Evolutionary conservation across 257 asterid species (phyloP).

Genomic region (Avicennia marina): DNA sequence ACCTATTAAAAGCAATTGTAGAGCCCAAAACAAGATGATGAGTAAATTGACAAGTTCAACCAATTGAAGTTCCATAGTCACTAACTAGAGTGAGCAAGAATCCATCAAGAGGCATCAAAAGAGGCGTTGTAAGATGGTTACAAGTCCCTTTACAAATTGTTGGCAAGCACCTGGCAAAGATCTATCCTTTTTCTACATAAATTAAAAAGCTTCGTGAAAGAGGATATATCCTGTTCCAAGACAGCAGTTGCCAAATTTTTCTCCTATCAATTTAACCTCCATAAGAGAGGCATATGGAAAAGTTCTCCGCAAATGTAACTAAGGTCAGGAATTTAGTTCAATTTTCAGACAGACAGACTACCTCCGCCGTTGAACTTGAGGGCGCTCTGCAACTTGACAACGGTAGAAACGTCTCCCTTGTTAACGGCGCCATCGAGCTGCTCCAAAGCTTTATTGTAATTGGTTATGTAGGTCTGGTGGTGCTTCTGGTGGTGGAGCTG

Average conservation of each 20-base stretch:
- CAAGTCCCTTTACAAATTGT: too few species aligned
- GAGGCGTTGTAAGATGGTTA: too few species aligned
- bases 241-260: too few species aligned
- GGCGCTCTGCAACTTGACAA: conserved; percentile 81
- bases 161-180: too few species aligned
- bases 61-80: background rate
- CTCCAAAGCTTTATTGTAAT: conserved; percentile 83
- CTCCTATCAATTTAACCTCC: too few species aligned
- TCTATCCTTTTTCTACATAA: too few species aligned
- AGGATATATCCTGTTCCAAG: too few species aligned
- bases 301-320: background rate
- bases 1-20: conserved; percentile 44
- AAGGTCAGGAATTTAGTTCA: background rate
- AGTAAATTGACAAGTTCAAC: background rate
- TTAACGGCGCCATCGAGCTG: conserved; percentile 69
- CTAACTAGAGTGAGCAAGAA: too few species aligned
- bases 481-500: conserved; percentile 96
- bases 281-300: too few species aligned
- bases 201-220: too few species aligned
- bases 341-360: background rate
- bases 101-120: too few species aligned
- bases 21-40: background rate
- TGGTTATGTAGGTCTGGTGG: conserved; percentile 85
- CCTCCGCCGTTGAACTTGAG: conserved; percentile 98
- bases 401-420: conserved; percentile 61